Evolutionary conservation across 345 rosid genomes (phyloP), one percentile per base, ranked within the genome.

Genomic region (Brassica rapa): DNA sequence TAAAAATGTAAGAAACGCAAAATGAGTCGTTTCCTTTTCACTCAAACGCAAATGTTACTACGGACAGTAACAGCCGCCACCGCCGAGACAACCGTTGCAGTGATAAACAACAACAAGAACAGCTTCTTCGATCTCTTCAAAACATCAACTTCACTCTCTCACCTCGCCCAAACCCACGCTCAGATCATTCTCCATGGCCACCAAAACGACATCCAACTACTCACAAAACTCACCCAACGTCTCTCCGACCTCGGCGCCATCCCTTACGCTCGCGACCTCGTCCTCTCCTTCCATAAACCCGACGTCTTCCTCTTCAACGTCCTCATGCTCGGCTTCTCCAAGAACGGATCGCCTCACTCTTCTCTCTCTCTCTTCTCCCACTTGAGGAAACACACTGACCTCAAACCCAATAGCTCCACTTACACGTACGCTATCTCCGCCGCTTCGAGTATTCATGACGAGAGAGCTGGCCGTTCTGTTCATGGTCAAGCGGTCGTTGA

Each of bases 251-350:
- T 90, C 78, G 75, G 72, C 69, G 85, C 83, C 89, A 78, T 86
- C 16, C 43, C 62, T 81, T 80, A 84, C 77, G 93, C 93, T 0
- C 87, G 80, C 16, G 49, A 74, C 75, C 83, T 92, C 81, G 84
- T 90, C 84, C 83, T 83, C 76, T 80, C 92, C 71, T 21, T 89
- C 35, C 80, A 81, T 0, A 86, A 75, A 63, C 97, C 97, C 19
- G 97, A 92, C 71, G 79, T 83, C 30, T 92, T 92, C 83, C 89
- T 90, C 74, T 89, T 87, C 83, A 90, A 92, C 72, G 92, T 89
- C 70, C 84, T 90, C 81, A 81, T 92, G 64, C 83, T 86, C 9
- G 93, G 93, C 57, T 83, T 88, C 74, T 83, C 89, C 23, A 33
- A 21, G 35, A 87, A 86, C 29, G 57, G 62, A 12, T 66, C 73